Base-by-base conservation (phyloP, 2,329 filamentous ascomycete genomes). In the Aspergillus fumigatus region DNA sequence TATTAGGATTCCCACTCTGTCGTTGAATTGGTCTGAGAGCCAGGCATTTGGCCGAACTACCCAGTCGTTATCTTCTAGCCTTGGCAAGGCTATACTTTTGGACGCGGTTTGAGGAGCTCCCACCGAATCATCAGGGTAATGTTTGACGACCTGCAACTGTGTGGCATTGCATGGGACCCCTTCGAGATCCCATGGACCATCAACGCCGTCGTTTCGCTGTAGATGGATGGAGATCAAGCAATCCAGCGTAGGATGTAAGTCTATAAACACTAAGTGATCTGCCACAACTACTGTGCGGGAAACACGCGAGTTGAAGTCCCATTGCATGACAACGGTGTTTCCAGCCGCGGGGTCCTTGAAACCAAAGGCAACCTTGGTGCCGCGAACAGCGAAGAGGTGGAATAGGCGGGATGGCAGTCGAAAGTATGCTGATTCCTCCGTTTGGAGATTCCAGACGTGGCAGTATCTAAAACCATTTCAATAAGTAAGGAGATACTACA, bases 401-500 rank as follows among this genome's bases (percentile, higher is more conserved):
- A 59, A 60, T 14, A 50, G 25, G 8, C 54, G 10, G 2, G 65
- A 68, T 9, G 69, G 62, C n/a, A 73, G 26, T 26, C 69, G 70
- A 43, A 73, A 67, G 9, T 48, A 60, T 23, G 54, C 55, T 26
- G 60, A 35, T 19, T 65, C 56, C 17, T 62, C 56, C 2, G 64
- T 65, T 11, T 58, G 25, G 17, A 67, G 49, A 45, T 68, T 58
- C 69, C 70, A 73, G n/a, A 67, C 63, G 57, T 71, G 62, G 45
- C 70, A 73, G 29, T 65, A 64, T 27, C 69, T 72, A 35, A 21
- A 29, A 17, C 5, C 10, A 23, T 27, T 35, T 9, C 25, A 35
- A 35, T 53, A 10, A 54, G 48, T 25, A 25, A 21, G 19, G n/a
- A 52, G 48, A 27, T 49, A 53, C 14, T 48, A 19, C 8, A 43